Evolutionary conservation across 1,139 yeast genomes (phyloP).

Genomic region (Suhomyces terraborum): DNA sequence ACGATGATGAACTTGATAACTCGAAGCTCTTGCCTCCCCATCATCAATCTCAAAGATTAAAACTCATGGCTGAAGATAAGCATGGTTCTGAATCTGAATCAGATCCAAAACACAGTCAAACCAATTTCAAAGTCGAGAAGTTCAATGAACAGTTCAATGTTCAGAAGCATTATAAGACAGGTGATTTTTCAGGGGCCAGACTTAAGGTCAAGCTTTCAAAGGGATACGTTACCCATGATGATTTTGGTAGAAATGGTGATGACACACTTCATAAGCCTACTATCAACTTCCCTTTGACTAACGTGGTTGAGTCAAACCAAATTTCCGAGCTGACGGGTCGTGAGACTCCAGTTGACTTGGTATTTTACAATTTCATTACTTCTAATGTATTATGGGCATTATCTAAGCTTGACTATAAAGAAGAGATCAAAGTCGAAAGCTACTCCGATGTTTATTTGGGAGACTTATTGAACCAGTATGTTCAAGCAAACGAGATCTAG

Average conservation of each 20-base stretch:
- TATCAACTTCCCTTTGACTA: constrained; percentile 64
- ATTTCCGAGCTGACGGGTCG: constrained; percentile 20
- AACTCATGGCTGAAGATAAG: background rate
- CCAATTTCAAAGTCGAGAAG: background rate
- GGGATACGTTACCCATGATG: constrained; percentile 85
- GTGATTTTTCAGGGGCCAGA: background rate
- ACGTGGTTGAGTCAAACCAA: constrained; percentile 62
- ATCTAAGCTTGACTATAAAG: constrained; percentile 29
- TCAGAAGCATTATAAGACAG: background rate
- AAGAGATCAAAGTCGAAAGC: constrained; percentile 21
- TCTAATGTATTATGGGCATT: constrained; percentile 64
- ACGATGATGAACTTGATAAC: constrained; percentile 14
- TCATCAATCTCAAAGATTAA: constrained; percentile 17
- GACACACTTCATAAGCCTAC: constrained; percentile 78
- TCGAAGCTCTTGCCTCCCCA: constrained; percentile 30
- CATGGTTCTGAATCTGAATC: background rate
- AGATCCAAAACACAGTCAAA: background rate
- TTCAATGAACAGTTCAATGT: background rate
- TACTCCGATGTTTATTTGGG: constrained; percentile 42
- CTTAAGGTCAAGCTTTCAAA: constrained; percentile 29
- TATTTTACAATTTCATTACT: constrained; percentile 75
- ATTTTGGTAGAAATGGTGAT: constrained; percentile 82
- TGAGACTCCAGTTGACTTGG: constrained; percentile 57
- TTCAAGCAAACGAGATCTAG: constrained; percentile 17
- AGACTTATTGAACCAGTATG: constrained; percentile 32